Percentiles rank a stretch among this genome's conserved stretches.
phyloP scores from a whole-genome alignment of 2,329 filamentous ascomycete genomes.

The Colletotrichum tanaceti region DNA sequence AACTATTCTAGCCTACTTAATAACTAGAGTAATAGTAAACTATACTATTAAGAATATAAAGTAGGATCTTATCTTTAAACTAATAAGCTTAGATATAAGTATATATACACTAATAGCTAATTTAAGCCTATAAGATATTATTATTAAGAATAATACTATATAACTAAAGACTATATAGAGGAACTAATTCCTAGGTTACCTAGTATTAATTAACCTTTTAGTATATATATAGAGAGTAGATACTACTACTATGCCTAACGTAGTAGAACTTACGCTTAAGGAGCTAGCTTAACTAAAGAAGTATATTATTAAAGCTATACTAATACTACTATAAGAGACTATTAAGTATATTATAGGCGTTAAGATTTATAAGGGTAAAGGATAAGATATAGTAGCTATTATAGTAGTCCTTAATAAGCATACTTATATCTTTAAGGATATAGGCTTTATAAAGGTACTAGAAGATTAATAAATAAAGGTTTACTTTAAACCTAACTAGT shows the following conservation, averaged over 20 bases:
- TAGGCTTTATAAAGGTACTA: neutral
- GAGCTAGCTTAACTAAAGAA: fast-evolving
- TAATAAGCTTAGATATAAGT: neutral
- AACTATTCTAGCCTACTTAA: too few species aligned
- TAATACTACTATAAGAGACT: too few species aligned
- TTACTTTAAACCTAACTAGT: neutral
- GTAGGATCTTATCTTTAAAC: too few species aligned
- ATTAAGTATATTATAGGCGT: neutral
- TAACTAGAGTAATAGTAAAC: too few species aligned
- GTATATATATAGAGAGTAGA: neutral
- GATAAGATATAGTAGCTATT: neutral
- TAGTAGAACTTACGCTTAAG: neutral
- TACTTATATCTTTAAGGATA: neutral
- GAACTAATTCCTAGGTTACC: too few species aligned
- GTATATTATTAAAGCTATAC: too few species aligned
- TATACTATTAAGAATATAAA: too few species aligned
- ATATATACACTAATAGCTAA: neutral
- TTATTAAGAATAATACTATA: too few species aligned
- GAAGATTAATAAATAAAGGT: neutral
- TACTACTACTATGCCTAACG: neutral
- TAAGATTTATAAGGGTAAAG: neutral
- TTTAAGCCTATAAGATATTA: too few species aligned
- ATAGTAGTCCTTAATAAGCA: neutral
- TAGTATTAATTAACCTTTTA: neutral
- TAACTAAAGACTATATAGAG: too few species aligned